Conservation (phyloP, 306 rosid genomes). For the Begonia loranthoides region DNA sequence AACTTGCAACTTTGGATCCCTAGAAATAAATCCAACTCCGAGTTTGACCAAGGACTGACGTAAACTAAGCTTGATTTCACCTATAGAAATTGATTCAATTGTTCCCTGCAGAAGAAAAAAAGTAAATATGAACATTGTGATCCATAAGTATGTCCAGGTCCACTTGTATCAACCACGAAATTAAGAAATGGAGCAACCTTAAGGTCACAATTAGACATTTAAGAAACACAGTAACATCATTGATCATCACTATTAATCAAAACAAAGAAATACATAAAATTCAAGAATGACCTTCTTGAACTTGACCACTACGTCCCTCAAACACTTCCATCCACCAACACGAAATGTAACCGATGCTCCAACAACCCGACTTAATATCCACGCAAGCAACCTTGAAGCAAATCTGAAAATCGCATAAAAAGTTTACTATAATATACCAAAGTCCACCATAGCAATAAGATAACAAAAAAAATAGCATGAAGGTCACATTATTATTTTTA, state of each 20-base stretch:
- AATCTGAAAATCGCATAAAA: constrained; percentile 34
- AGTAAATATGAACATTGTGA: too few species aligned
- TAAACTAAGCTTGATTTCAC: constrained; percentile 88
- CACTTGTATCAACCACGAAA: too few species aligned
- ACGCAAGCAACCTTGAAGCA: constrained; percentile 79
- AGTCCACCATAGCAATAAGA: not conserved
- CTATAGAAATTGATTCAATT: constrained; percentile 80
- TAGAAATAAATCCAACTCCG: constrained; percentile 80
- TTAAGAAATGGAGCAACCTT: too few species aligned
- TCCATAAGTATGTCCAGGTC: too few species aligned
- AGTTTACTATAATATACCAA: constrained; percentile 1
- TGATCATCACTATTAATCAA: too few species aligned
- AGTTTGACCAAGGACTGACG: constrained; percentile 83
- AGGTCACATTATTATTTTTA: not conserved
- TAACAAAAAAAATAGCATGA: not conserved
- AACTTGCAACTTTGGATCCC: constrained; percentile 88
- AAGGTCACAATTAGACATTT: too few species aligned
- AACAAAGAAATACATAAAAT: too few species aligned
- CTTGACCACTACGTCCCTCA: constrained; percentile 79
- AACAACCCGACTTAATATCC: constrained; percentile 75
- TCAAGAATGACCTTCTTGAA: constrained; percentile 58
- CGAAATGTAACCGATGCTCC: constrained; percentile 88
- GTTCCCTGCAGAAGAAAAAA: constrained; percentile 43
- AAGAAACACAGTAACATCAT: too few species aligned
- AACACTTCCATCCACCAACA: constrained; percentile 89